Base-by-base conservation (phyloP, 768 basidiomycete species). In the Leccinum aurantiacum region DNA sequence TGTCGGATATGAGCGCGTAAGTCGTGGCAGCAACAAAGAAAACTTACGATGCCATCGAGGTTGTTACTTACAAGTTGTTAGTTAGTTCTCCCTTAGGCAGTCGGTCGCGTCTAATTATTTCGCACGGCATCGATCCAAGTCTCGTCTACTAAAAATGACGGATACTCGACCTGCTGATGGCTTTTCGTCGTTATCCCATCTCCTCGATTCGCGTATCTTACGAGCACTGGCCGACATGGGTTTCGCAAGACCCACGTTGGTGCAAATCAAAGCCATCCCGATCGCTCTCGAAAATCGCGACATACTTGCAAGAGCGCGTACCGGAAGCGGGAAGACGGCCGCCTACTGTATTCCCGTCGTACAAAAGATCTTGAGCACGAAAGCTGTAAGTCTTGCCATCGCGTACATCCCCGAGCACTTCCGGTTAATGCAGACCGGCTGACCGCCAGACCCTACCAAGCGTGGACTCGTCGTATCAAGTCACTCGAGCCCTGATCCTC, bases 251-350 rank as follows among this genome's bases (percentile, higher is more conserved):
- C 97, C 97, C 7, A 99, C 97, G 0, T 83, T 92, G 31, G 90
- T 99, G 17, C 97, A 99, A 73, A 82, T 83, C 9, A 93, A 92
- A 71, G 90, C 93, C 4, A 95, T 99, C 52, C 95, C 96, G 1
- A 82, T 96, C 17, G 93, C 95, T 1, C 82, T 99, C 35, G 90
- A 94, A 73, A 87, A 89, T 64, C 79, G 82, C 35, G 97, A 99
- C 73, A 90, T 99, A 56, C 85, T 99, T 33, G 96, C 95, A 19
- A 84, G 93, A 49, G 96, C 97, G 3, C 84, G 93, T 33, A 99
- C 97, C 3, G 97, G 97, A 17, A 95, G 92, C 59, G 97, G 97
- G 25, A 99, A 99, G 78, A 99, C 97, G 0, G 93, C 91, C 4
- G 94, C 97, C 3, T 99, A 99, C 72, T 93, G 91, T 66, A 81